phyloP scores from a whole-genome alignment of 176 grass and related monocot species.

The Aegilops tauschii region DNA sequence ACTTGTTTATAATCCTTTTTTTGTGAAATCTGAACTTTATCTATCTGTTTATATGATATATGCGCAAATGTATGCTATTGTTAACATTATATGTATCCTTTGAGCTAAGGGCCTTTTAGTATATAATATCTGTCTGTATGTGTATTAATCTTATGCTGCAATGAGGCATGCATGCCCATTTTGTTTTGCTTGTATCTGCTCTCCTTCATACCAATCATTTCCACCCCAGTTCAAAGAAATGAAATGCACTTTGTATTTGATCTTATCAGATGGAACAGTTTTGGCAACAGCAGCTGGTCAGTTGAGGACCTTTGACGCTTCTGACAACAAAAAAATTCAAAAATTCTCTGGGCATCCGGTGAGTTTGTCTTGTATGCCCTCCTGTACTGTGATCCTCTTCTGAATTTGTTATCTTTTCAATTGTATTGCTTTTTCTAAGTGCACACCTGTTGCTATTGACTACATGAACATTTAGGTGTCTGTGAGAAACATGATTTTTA shows the following conservation, averaged over 20 bases:
- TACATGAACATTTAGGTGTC: conserved; percentile 50
- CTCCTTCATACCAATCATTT: background rate
- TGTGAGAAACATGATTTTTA: conserved; percentile 86
- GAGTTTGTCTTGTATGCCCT: conserved; percentile 20
- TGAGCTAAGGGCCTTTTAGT: conserved; percentile 21
- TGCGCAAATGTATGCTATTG: background rate
- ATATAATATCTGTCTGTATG: conserved; percentile 4
- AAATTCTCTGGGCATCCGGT: conserved; percentile 94
- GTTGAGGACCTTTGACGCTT: conserved; percentile 75
- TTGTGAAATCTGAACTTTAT: background rate
- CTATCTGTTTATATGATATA: background rate
- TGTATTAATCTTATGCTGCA: background rate
- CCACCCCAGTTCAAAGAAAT: conserved; percentile 20
- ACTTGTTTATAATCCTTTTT: background rate
- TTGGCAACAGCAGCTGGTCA: conserved; percentile 92
- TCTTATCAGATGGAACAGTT: conserved; percentile 71
- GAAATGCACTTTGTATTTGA: conserved; percentile 7
- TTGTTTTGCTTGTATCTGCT: background rate
- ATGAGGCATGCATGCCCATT: background rate
- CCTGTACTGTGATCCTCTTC: background rate
- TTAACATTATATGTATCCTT: background rate
- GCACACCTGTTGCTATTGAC: conserved; percentile 13
- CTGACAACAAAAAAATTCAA: conserved; percentile 81
- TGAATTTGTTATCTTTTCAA: background rate
- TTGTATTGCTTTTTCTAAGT: conserved; percentile 4